These are phyloP conservation scores for Spiraea crenata DNA, from an alignment of 331 rosid genomes.

Conservation along the genomic window DNA sequence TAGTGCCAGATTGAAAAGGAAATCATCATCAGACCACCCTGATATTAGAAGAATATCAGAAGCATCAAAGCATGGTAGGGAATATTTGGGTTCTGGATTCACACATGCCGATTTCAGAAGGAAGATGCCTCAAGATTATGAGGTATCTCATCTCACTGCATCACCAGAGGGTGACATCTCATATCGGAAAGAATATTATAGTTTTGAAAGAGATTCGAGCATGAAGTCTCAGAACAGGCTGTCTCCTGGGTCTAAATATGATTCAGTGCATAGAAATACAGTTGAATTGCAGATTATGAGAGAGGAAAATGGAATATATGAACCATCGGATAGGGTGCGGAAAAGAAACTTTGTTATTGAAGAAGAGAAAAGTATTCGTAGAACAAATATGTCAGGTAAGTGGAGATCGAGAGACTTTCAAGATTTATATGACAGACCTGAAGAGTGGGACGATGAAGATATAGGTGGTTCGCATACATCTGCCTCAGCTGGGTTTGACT, in stretches of 20 bases:
- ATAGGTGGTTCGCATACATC: slow-evolving; percentile 40
- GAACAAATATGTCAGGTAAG: slow-evolving; percentile 44
- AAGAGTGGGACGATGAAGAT: slow-evolving; percentile 64
- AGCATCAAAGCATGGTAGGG: slow-evolving; percentile 44
- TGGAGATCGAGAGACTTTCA: slow-evolving; percentile 45
- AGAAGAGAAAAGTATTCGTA: slow-evolving; percentile 41
- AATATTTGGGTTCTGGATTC: slow-evolving; percentile 42
- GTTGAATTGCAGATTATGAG: slow-evolving; percentile 47
- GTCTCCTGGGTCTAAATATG: slow-evolving; percentile 46
- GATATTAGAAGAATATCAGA: slow-evolving; percentile 51
- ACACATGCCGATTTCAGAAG: slow-evolving; percentile 42
- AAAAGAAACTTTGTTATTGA: slow-evolving; percentile 56
- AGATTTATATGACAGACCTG: slow-evolving; percentile 50
- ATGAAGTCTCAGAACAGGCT: slow-evolving; percentile 55
- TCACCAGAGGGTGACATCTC: slow-evolving; percentile 41
- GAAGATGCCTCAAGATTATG: slow-evolving; percentile 51
- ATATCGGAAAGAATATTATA: slow-evolving; percentile 53
- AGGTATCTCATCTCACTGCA: slow-evolving; percentile 38
- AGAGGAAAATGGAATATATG: slow-evolving; percentile 40
- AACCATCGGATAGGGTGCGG: slow-evolving; percentile 44
- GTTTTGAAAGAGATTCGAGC: slow-evolving; percentile 51
- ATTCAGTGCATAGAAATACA: slow-evolving; percentile 44
- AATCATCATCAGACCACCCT: slow-evolving; percentile 43
- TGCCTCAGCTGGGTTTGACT: slow-evolving; percentile 44
- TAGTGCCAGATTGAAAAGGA: slow-evolving; percentile 39